Evolutionary conservation across 2,329 filamentous ascomycete species (phyloP), one percentile per base, ranked within the genome.

Genomic region (Setomelanomma holmii): DNA sequence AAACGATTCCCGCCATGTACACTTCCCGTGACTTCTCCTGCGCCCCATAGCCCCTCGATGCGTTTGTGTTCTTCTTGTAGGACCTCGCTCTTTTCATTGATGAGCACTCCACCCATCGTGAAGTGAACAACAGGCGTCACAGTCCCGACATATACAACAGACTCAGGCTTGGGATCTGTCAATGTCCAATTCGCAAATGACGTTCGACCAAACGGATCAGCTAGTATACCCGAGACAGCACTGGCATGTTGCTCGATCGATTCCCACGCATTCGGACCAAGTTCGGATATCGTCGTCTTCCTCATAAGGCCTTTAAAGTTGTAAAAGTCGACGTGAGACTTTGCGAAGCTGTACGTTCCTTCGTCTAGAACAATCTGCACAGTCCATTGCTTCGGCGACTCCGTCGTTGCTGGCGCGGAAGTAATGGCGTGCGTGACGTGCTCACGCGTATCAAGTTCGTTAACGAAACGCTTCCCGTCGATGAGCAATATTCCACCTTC

Each of bases 121-220:
- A 88, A 88, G 62, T 88, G 86, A 2, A 84, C 78, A 0, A 88
- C 83, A 0, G 86, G 86, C 4, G 86, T 88, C 1, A 88, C 83
- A 1, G 69, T 78, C 0, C 85, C 86, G 0, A 87, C 68, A 53
- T 83, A 86, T 0, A 88, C 75, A 22, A 83, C 77, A 4, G 82
- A 77, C 0, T 86, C 81, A 0, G 77, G 69, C 30, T 76, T 78
- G 4, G 76, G 74, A 12, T 82, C 78, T 0, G 69, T 71, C 14
- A 87, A 64, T 1, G 57, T 74, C 86, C 86, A 88, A 20, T 80
- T 75, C 0, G 84, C 86, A 52, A 86, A 86, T 0, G 75, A 63
- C 1, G 63, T 76, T 1, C 86, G 75, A 0, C 80, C 80, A 20
- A 85, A 77, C 0, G 70, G 57, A 39, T 85, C 82, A 1, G 66